A percentile compares a stretch with the other conserved stretches of the same genome.
phyloP scores from a whole-genome alignment of 495 filamentous ascomycete genomes.

The Aspergillus taichungensis region DNA sequence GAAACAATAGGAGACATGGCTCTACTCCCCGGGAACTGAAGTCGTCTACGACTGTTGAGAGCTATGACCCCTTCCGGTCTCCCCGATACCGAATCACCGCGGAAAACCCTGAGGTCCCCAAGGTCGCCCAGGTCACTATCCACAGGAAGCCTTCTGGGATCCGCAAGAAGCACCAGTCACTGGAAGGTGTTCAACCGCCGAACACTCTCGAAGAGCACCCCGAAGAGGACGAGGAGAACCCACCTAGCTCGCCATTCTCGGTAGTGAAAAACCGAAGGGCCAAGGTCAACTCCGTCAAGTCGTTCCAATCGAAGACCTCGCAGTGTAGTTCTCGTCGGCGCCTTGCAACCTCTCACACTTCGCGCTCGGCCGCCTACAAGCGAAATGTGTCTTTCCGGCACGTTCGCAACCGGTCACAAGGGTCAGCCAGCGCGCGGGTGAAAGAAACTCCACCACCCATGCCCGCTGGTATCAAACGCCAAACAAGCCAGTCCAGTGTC shows the following conservation, averaged over 20 bases:
- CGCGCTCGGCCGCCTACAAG: conserved; percentile 55
- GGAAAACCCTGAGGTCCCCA: conserved; percentile 35
- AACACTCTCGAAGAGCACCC: conserved; percentile 20
- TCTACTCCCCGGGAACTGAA: conserved; percentile 45
- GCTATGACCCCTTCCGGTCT: conserved; percentile 80
- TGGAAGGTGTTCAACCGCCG: conserved; percentile 10
- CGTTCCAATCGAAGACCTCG: conserved; percentile 29
- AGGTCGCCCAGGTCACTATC: conserved; percentile 57
- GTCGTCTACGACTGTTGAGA: conserved; percentile 38
- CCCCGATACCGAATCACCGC: conserved; percentile 41
- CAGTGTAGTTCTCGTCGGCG: conserved; percentile 52
- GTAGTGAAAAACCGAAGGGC: conserved; percentile 27
- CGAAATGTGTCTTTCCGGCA: conserved; percentile 77
- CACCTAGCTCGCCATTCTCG: conserved; percentile 24
- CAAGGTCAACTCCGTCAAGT: conserved; percentile 29
- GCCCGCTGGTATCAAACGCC: conserved; percentile 11
- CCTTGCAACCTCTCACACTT: conserved; percentile 37
- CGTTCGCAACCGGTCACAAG: conserved; percentile 35
- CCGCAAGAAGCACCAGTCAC: not conserved
- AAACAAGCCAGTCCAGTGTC: conserved; percentile 24
- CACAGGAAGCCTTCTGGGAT: conserved; percentile 37
- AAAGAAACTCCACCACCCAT: conserved; percentile 1
- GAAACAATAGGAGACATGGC: conserved; percentile 9
- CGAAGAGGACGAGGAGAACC: conserved; percentile 8
- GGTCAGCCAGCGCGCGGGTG: conserved; percentile 21